Conservation (phyloP, 2,329 filamentous ascomycete genomes). For the Penicillium olsonii region DNA sequence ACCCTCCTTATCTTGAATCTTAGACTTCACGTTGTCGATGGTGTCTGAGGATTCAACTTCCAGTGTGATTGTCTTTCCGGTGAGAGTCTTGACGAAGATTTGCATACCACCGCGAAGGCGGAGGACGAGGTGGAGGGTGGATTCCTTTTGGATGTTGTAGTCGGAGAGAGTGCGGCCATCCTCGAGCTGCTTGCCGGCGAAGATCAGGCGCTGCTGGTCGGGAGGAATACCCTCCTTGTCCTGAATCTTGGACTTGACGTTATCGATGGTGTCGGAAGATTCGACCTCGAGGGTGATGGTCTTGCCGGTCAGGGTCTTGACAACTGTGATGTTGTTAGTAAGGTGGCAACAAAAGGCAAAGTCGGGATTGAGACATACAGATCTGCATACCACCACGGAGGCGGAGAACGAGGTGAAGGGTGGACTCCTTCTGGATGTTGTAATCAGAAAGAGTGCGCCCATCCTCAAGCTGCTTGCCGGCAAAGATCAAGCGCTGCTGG, state of each 20-base stretch:
- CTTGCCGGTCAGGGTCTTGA: conserved; percentile 63
- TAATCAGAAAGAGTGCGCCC: conserved; percentile 58
- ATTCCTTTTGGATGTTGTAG: conserved; percentile 97
- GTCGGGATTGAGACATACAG: conserved; percentile 49
- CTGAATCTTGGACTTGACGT: conserved; percentile 96
- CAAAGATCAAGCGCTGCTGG: conserved; percentile 61
- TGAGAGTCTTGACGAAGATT: conserved; percentile 60
- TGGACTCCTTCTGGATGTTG: conserved; percentile 64
- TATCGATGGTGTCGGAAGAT: conserved; percentile 86
- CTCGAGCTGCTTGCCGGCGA: conserved; percentile 94
- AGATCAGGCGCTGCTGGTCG: conserved; percentile 94
- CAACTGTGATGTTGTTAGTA: conserved; percentile 41
- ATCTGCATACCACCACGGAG: conserved; percentile 67
- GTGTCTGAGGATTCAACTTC: conserved; percentile 89
- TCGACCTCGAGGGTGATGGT: conserved; percentile 69
- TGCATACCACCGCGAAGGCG: conserved; percentile 80
- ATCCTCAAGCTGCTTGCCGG: conserved; percentile 60
- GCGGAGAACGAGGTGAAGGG: conserved; percentile 73
- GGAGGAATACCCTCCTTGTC: conserved; percentile 97
- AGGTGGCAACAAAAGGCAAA: not conserved
- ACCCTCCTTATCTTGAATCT: conserved; percentile 80
- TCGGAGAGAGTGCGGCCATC: conserved; percentile 87
- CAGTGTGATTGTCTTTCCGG: conserved; percentile 89
- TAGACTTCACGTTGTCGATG: conserved; percentile 91
- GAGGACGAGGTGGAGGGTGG: conserved; percentile 80